phyloP scores from a whole-genome alignment of 805 yeast genomes.

The Wickerhamiella domercqiae region DNA sequence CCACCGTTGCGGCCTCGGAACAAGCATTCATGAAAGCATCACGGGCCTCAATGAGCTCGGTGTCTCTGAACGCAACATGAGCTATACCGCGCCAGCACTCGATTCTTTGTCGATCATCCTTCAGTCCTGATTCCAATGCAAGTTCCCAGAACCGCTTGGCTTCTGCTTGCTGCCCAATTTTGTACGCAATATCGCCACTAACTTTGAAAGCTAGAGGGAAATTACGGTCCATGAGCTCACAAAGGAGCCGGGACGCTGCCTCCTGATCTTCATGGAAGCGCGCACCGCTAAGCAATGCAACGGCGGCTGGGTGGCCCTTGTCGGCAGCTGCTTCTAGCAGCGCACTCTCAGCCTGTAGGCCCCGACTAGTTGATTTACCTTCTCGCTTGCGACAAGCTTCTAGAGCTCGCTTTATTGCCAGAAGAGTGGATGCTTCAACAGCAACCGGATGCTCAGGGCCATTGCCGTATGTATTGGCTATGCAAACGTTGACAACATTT shows the following conservation, averaged over 20 bases:
- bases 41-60: slow-evolving; percentile 39
- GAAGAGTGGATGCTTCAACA: slow-evolving; percentile 34
- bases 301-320: slow-evolving; percentile 66
- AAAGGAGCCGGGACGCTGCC: slow-evolving; percentile 48
- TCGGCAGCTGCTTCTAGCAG: slow-evolving; percentile 76
- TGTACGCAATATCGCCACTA: slow-evolving; percentile 60
- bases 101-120: slow-evolving; percentile 41
- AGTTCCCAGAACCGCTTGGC: slow-evolving; percentile 48
- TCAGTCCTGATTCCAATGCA: slow-evolving; percentile 32
- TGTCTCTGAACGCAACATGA: slow-evolving; percentile 39
- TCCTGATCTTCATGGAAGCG: slow-evolving; percentile 46
- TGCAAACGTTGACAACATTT: slow-evolving; percentile 6
- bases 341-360: slow-evolving; percentile 50
- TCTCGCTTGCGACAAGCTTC: slow-evolving; percentile 46
- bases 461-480: slow-evolving; percentile 6
- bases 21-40: slow-evolving; percentile 46
- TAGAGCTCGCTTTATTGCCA: slow-evolving; percentile 52
- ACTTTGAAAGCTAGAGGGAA: slow-evolving; percentile 67
- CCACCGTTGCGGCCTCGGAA: slow-evolving; percentile 33
- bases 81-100: slow-evolving; percentile 58
- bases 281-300: slow-evolving; percentile 55
- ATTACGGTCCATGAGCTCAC: slow-evolving; percentile 37
- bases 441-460: neutral
- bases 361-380: slow-evolving; percentile 39
- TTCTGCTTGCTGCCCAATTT: slow-evolving; percentile 28